Conservation (phyloP, 306 rosid species). For the Medicago ruthenica region DNA sequence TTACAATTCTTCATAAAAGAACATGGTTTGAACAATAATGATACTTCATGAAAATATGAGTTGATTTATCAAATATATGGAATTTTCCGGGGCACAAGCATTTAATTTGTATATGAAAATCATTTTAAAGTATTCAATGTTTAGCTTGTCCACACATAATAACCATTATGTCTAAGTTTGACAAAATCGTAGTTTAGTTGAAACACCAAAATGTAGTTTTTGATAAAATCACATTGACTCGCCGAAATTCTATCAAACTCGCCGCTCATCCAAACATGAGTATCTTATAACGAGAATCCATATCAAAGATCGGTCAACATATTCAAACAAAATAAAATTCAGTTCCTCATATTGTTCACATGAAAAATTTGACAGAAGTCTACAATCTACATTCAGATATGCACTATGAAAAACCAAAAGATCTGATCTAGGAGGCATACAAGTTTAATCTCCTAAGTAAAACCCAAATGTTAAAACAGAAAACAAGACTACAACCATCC, state of each 20-base stretch:
- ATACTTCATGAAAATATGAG: not conserved
- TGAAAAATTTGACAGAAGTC: slow-evolving; percentile 42
- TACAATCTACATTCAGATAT: slow-evolving; percentile 41
- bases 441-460: slow-evolving; percentile 45
- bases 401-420: slow-evolving; percentile 44
- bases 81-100: not conserved
- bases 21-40: not conserved
- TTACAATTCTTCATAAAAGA: no score
- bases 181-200: no score
- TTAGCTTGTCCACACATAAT: no score
- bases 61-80: no score
- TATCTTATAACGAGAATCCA: no score
- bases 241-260: no score
- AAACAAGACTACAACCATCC: slow-evolving; percentile 56
- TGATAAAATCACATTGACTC: no score
- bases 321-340: not conserved
- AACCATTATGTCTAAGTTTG: no score
- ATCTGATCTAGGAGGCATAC: slow-evolving; percentile 48
- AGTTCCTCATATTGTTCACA: slow-evolving; percentile 20
- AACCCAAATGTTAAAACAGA: slow-evolving; percentile 43
- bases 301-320: not conserved
- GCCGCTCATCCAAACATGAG: no score
- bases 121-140: not conserved
- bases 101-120: not conserved
- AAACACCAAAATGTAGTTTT: no score